Base-by-base conservation (phyloP, 1,284 basidiomycete genomes). In the Ceratobasidium theobromae region DNA sequence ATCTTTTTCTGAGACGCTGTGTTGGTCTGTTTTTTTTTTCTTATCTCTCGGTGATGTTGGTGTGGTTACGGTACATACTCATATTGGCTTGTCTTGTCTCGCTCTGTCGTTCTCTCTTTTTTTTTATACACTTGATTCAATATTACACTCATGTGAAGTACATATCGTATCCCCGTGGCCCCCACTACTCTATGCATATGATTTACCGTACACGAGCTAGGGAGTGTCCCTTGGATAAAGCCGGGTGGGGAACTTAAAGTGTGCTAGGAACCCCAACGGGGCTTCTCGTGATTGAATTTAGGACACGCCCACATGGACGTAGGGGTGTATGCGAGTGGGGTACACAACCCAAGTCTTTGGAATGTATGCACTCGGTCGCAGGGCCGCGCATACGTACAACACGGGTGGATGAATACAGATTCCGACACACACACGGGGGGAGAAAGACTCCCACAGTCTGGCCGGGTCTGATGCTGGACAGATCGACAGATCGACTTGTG, bases 81-180 rank as follows among this genome's bases (percentile, higher is more conserved):
- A 21, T 55, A 48, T 60, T 58, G 40, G 21, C 43, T 45, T 32
- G n/a, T 32, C 14, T 57, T 45, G 21, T n/a, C 57, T 57, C 28
- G 41, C 41, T 57, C 32, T 57, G 54, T 45, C 54, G 21, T 57
- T 43, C 23, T 57, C 53, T 41, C 40, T 16, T 43, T 45, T 32
- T 27, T 27, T 27, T 57, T 45, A 27, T 30, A 57, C 54, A 21
- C 27, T 49, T 57, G 18, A 41, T 35, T 35, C 40, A 57, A 57
- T 57, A 55, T 46, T 57, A 30, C 54, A 57, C 46, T 57, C 41
- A 46, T 46, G 53, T 55, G 54, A 57, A 57, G 54, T 57, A 57
- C 54, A 57, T 57, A 57, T n/a, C 35, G 40, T 40, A 40, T 18
- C n/a, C 33, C 21, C 14, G 21, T 18, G 40, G 21, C 40, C 21